These are phyloP conservation scores for Yamadazyma jaroonii DNA, from an alignment of 1,139 yeast species.

Conservation along the genomic window DNA sequence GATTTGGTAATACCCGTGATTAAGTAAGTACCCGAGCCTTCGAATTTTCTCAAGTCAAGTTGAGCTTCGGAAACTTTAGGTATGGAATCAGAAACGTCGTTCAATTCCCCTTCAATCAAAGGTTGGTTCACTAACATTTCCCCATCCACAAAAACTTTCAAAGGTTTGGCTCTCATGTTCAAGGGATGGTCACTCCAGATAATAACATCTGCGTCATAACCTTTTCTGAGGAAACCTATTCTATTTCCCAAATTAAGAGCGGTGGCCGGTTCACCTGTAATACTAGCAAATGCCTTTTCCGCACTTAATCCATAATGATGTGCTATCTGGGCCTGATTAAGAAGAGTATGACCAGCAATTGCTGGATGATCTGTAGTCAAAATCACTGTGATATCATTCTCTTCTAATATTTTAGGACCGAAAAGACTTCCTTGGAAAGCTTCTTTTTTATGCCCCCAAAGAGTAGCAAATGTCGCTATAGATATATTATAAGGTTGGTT, in stretches of 20 bases:
- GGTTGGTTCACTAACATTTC: neutral
- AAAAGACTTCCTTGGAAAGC: conserved; percentile 7
- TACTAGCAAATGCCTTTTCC: conserved; percentile 8
- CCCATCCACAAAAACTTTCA: conserved; percentile 12
- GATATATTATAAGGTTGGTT: conserved; percentile 6
- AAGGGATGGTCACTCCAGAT: conserved; percentile 13
- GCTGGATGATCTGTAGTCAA: conserved; percentile 9
- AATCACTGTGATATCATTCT: conserved; percentile 5
- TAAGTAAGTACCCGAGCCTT: conserved; percentile 1
- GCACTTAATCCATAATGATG: conserved; percentile 7
- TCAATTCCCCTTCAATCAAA: neutral
- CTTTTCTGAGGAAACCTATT: conserved; percentile 10
- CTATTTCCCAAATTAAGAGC: conserved; percentile 7
- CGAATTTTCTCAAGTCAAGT: neutral
- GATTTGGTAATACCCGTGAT: conserved; percentile 2
- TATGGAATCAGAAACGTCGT: neutral
- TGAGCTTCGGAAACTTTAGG: neutral
- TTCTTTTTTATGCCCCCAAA: conserved; percentile 8
- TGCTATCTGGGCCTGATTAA: conserved; percentile 7
- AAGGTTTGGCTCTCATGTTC: conserved; percentile 10
- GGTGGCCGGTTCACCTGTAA: conserved; percentile 12
- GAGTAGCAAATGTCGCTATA: conserved; percentile 6
- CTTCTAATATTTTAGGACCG: conserved; percentile 7
- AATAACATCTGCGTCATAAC: conserved; percentile 13
- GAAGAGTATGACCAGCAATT: conserved; percentile 6